phyloP scores from a whole-genome alignment of 2,329 filamentous ascomycete genomes.

The Fusarium agapanthi region DNA sequence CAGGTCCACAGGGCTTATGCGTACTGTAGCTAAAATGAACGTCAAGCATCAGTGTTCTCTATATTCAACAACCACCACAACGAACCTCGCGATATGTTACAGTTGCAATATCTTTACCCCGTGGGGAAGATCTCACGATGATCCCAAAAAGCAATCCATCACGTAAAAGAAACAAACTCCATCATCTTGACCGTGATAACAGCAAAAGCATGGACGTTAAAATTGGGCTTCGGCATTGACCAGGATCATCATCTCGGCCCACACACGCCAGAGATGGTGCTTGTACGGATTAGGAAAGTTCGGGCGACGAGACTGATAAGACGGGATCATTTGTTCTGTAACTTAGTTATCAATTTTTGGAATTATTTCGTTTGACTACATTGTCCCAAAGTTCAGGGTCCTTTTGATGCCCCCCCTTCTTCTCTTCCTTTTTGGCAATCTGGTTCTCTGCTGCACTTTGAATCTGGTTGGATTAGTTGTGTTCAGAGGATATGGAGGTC shows the following conservation, averaged over 20 bases:
- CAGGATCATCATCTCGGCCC: not conserved
- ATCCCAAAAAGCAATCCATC: slow-evolving; percentile 9
- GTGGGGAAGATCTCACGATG: slow-evolving; percentile 28
- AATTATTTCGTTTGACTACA: not conserved
- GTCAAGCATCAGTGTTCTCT: not conserved
- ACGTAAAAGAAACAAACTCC: slow-evolving; percentile 16
- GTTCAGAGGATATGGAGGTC: not conserved
- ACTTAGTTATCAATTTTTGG: slow-evolving; percentile 13
- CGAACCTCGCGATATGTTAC: not conserved
- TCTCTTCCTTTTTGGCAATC: slow-evolving; percentile 8
- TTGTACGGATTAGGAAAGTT: slow-evolving; percentile 23
- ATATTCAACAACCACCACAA: not conserved
- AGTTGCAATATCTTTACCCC: slow-evolving; percentile 28
- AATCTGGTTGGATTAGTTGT: slow-evolving; percentile 3
- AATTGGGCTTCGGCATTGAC: slow-evolving; percentile 6
- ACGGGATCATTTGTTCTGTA: not conserved
- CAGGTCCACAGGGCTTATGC: not conserved
- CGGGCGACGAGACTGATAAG: slow-evolving; percentile 12
- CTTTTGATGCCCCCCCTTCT: not conserved
- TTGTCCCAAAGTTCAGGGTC: not conserved
- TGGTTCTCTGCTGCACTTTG: slow-evolving; percentile 1
- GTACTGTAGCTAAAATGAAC: not conserved
- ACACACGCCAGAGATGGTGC: slow-evolving; percentile 2
- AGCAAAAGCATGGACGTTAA: not conserved
- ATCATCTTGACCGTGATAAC: not conserved